These are phyloP conservation scores for Chlorella sp. DNA, from an alignment of 139 green algal species.

Conservation along the genomic window DNA sequence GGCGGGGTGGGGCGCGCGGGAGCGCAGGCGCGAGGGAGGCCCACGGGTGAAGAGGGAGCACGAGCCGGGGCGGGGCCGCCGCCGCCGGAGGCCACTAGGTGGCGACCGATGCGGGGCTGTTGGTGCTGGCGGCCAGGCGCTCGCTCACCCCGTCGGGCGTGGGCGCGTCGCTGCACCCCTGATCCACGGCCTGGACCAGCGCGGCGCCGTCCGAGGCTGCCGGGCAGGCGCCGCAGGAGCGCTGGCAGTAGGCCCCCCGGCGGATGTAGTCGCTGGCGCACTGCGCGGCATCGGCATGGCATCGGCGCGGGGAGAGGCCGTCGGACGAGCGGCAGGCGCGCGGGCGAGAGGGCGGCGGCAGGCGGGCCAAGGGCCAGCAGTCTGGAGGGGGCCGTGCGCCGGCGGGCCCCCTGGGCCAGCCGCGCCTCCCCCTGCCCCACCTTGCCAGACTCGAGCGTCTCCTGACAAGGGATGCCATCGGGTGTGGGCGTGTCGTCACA, in stretches of 20 bases:
- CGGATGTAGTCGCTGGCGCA: slow-evolving; percentile 24
- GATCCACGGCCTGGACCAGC: not conserved
- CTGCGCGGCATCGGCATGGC: not conserved
- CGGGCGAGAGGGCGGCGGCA: not conserved
- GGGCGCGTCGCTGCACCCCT: not conserved
- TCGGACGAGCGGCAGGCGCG: not conserved
- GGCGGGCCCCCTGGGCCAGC: not conserved
- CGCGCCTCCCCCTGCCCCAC: not conserved
- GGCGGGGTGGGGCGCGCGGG: no score
- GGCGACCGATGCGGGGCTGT: not conserved
- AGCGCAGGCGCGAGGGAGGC: no score
- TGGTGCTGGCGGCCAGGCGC: not conserved
- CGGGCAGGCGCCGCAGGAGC: slow-evolving; percentile 28
- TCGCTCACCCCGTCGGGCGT: not conserved
- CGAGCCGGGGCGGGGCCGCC: not conserved
- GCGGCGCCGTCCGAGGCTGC: slow-evolving; percentile 2
- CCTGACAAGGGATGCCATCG: not conserved
- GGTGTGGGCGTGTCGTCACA: slow-evolving; percentile 21
- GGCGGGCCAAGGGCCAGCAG: not conserved
- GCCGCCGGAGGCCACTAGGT: not conserved
- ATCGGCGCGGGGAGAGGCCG: not conserved
- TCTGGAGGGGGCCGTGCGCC: not conserved
- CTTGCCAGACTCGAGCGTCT: not conserved
- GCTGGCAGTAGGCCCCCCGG: slow-evolving; percentile 26
- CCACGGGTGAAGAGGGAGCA: not conserved